A percentile compares a stretch with the other conserved stretches of the same genome.
These are phyloP conservation scores for Pichia sp. DNA, from an alignment of 1,139 yeast genomes.

Conservation along the genomic window DNA sequence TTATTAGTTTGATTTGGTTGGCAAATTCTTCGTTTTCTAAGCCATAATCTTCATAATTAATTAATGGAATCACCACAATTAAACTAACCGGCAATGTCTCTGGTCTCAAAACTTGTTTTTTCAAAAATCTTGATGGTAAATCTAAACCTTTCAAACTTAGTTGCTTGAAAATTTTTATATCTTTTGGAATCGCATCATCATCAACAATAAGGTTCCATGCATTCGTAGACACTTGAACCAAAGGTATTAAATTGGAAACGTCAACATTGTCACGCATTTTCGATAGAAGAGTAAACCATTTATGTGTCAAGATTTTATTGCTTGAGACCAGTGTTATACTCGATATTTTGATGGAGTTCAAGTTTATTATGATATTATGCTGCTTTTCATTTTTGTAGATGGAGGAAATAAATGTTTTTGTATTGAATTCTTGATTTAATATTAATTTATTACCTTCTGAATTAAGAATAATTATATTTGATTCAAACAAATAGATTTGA, in stretches of 20 bases:
- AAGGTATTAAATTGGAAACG: slow-evolving; percentile 26
- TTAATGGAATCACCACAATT: slow-evolving; percentile 34
- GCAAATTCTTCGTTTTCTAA: slow-evolving; percentile 29
- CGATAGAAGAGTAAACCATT: slow-evolving; percentile 33
- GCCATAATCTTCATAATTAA: slow-evolving; percentile 18
- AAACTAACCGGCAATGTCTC: slow-evolving; percentile 37
- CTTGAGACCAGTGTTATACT: slow-evolving; percentile 35
- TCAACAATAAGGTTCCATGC: slow-evolving; percentile 35
- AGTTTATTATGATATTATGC: slow-evolving; percentile 29
- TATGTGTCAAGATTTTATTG: slow-evolving; percentile 30
- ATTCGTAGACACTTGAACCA: slow-evolving; percentile 43
- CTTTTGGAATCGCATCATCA: slow-evolving; percentile 29
- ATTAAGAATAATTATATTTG: slow-evolving; percentile 32
- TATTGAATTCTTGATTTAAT: slow-evolving; percentile 27
- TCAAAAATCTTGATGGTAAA: slow-evolving; percentile 32
- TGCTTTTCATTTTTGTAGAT: slow-evolving; percentile 20
- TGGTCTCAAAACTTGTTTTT: slow-evolving; percentile 33
- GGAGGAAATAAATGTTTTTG: slow-evolving; percentile 30
- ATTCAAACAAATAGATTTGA: slow-evolving; percentile 34
- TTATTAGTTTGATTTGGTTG: slow-evolving; percentile 22
- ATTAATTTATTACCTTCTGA: slow-evolving; percentile 26
- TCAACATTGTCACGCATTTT: slow-evolving; percentile 15
- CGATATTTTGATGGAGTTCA: slow-evolving; percentile 35
- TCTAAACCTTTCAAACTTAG: slow-evolving; percentile 30
- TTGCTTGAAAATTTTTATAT: slow-evolving; percentile 32